A percentile compares a stretch with the other conserved stretches of the same genome.
phyloP scores from a whole-genome alignment of 805 yeast species.

The Starmerella apicola region DNA sequence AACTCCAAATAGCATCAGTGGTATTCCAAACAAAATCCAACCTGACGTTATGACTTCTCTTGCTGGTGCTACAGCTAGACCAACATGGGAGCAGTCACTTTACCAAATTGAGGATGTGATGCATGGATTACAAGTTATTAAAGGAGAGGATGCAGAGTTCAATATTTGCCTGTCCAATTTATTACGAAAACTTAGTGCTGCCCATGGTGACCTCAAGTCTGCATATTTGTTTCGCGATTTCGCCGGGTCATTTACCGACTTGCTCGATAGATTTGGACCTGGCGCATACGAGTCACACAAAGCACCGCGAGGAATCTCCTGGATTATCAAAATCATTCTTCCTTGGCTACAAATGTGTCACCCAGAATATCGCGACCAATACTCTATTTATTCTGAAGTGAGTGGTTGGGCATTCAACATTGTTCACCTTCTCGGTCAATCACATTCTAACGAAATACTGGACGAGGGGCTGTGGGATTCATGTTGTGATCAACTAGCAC shows the following conservation, averaged over 20 bases:
- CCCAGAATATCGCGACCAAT: background rate
- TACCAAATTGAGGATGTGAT: background rate
- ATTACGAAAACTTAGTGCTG: constrained; percentile 10
- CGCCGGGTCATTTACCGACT: constrained; percentile 15
- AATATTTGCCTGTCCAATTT: constrained; percentile 5
- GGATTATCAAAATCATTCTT: constrained; percentile 15
- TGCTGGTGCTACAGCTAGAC: background rate
- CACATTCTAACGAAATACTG: constrained; percentile 4
- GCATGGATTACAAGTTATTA: constrained; percentile 1
- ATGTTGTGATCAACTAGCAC: constrained; percentile 17
- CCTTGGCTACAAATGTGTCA: constrained; percentile 12
- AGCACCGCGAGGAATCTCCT: constrained; percentile 7
- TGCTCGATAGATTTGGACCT: constrained; percentile 15
- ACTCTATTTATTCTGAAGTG: constrained; percentile 11
- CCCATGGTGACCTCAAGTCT: constrained; percentile 12
- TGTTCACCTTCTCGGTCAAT: constrained; percentile 1
- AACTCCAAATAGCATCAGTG: background rate
- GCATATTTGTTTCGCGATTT: constrained; percentile 18
- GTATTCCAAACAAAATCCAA: background rate
- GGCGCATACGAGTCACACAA: constrained; percentile 10
- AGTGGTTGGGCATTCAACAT: constrained; percentile 13
- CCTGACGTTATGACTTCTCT: background rate
- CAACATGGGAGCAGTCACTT: background rate
- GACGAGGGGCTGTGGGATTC: constrained; percentile 19
- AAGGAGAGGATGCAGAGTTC: constrained; percentile 13